phyloP scores from a whole-genome alignment of 2,329 filamentous ascomycete genomes.

The Hypoxylon sp. region DNA sequence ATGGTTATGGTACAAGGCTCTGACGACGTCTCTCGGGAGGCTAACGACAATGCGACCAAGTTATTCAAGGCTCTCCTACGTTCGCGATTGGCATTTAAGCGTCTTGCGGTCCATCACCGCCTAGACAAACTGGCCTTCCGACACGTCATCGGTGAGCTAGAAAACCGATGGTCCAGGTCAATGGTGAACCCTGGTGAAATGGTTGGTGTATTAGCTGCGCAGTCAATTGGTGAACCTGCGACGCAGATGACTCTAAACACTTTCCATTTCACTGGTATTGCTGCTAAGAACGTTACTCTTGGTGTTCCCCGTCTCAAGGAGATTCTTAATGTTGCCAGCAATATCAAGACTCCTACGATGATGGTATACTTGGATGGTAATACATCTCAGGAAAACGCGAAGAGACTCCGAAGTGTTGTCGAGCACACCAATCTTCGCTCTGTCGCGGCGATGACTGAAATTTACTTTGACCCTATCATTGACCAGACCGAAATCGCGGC shows the following conservation, averaged over 20 bases:
- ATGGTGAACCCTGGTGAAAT: conserved; percentile 95
- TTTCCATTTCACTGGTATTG: conserved; percentile 99
- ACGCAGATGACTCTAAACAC: conserved; percentile 99
- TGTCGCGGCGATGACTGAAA: conserved; percentile 92
- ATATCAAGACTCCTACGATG: conserved; percentile 99
- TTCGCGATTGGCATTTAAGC: conserved; percentile 92
- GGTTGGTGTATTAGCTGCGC: conserved; percentile 97
- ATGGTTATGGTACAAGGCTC: conserved; percentile 89
- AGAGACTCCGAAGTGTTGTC: conserved; percentile 87
- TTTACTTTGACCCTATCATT: conserved; percentile 97
- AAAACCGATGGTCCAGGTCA: conserved; percentile 87
- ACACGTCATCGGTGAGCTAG: conserved; percentile 90
- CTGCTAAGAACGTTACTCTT: conserved; percentile 98
- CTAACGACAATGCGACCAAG: conserved; percentile 88
- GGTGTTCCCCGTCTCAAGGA: conserved; percentile 99
- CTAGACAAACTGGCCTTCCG: conserved; percentile 93
- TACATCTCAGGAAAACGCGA: conserved; percentile 83
- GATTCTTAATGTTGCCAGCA: conserved; percentile 96
- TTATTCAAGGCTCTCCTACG: conserved; percentile 94
- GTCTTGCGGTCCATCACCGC: conserved; percentile 86
- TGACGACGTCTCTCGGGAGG: conserved; percentile 86
- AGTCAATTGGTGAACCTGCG: conserved; percentile 98
- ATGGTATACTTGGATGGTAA: conserved; percentile 83
- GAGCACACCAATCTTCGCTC: conserved; percentile 95
- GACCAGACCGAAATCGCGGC: conserved; percentile 87